These are phyloP conservation scores for Phytophthora sansomeana DNA, from an alignment of 352 stramenopile species.

Conservation along the genomic window DNA sequence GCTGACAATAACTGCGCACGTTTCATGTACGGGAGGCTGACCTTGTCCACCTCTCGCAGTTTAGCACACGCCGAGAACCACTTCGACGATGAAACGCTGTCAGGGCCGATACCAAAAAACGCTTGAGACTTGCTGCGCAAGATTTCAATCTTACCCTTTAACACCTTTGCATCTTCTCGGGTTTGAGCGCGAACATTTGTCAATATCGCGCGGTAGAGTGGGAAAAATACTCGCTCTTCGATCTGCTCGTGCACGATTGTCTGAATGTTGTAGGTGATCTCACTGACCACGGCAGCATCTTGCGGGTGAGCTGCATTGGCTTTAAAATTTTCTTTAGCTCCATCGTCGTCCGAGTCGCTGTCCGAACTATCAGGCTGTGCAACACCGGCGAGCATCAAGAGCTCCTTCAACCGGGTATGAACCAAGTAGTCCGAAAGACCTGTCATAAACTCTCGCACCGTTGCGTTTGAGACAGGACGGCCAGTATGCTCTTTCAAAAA, in stretches of 20 bases:
- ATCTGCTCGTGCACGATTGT: conserved; percentile 85
- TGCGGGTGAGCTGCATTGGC: conserved; percentile 5
- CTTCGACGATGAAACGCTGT: conserved; percentile 65
- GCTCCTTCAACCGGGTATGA: conserved; percentile 81
- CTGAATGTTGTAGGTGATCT: conserved; percentile 74
- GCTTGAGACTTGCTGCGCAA: conserved; percentile 78
- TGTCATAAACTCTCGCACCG: conserved; percentile 79
- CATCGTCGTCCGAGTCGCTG: conserved; percentile 44
- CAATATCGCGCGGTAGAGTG: conserved; percentile 74
- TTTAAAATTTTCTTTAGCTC: conserved; percentile 22
- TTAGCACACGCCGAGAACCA: conserved; percentile 69
- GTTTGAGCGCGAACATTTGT: conserved; percentile 70
- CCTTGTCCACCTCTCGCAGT: conserved; percentile 80
- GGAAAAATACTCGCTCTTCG: conserved; percentile 86
- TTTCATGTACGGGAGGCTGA: conserved; percentile 88
- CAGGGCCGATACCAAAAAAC: conserved; percentile 84
- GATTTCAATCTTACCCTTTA: conserved; percentile 87
- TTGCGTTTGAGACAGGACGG: conserved; percentile 55
- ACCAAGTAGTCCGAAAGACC: conserved; percentile 85
- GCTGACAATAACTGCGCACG: conserved; percentile 71
- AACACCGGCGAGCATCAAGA: conserved; percentile 66
- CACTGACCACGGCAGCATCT: conserved; percentile 42
- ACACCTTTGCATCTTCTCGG: conserved; percentile 70
- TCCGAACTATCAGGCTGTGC: conserved; percentile 37
- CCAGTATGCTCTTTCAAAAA: conserved; percentile 78